phyloP scores from a whole-genome alignment of 768 basidiomycete species.

The Tricholoma terreum region DNA sequence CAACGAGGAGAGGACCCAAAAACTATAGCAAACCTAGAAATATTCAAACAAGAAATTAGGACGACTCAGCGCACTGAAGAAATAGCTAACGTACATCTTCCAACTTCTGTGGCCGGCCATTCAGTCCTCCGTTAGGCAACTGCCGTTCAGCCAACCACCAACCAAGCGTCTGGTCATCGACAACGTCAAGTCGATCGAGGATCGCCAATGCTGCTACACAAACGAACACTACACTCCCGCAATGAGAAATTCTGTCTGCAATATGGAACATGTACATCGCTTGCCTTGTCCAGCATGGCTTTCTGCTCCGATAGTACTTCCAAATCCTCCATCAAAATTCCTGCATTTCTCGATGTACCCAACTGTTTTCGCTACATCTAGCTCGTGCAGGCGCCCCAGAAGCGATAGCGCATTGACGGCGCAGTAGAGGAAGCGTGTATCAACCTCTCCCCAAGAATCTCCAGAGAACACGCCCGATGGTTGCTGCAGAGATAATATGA shows the following conservation, averaged over 20 bases:
- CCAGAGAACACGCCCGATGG: slow-evolving; percentile 88
- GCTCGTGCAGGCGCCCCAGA: slow-evolving; percentile 65
- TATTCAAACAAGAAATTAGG: neutral
- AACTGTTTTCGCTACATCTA: slow-evolving; percentile 68
- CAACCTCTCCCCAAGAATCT: slow-evolving; percentile 87
- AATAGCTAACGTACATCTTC: slow-evolving; percentile 64
- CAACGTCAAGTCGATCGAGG: slow-evolving; percentile 73
- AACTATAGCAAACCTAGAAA: slow-evolving; percentile 89
- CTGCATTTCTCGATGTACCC: slow-evolving; percentile 72
- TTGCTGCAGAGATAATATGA: slow-evolving; percentile 81
- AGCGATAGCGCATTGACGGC: slow-evolving; percentile 82
- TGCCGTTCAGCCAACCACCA: slow-evolving; percentile 97
- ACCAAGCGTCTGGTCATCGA: slow-evolving; percentile 75
- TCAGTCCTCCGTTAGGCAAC: slow-evolving; percentile 88
- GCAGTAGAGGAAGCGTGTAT: slow-evolving; percentile 89
- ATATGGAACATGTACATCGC: neutral
- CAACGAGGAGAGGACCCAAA: slow-evolving; percentile 90
- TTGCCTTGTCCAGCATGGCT: slow-evolving; percentile 90
- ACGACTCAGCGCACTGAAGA: slow-evolving; percentile 32
- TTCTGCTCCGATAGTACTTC: slow-evolving; percentile 79
- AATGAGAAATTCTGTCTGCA: neutral
- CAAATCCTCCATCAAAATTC: slow-evolving; percentile 97
- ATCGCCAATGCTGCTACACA: slow-evolving; percentile 88
- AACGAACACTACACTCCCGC: slow-evolving; percentile 65
- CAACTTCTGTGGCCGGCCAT: slow-evolving; percentile 96